These are phyloP conservation scores for Echium plantagineum DNA, from an alignment of 257 asterid genomes.

Conservation along the genomic window DNA sequence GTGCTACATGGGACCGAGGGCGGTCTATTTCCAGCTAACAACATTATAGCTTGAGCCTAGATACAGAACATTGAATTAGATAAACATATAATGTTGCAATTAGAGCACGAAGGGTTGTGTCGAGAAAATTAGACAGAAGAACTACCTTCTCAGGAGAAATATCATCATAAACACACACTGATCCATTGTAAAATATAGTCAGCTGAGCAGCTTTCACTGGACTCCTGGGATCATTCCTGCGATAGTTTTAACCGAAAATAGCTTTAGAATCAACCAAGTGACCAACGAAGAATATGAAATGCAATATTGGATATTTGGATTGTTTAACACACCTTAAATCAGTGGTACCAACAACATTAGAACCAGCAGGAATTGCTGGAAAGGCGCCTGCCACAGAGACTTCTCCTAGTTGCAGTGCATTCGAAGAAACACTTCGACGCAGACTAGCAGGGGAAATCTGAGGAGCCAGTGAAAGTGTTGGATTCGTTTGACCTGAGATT, in stretches of 20 bases:
- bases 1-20: slow-evolving; percentile 20
- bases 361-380: slow-evolving; percentile 23
- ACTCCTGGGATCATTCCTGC: slow-evolving; percentile 32
- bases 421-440: slow-evolving; percentile 19
- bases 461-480: slow-evolving; percentile 25
- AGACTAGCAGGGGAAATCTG: slow-evolving; percentile 28
- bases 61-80: slow-evolving; percentile 6
- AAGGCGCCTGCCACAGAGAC: slow-evolving; percentile 18
- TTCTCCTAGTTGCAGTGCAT: slow-evolving; percentile 22
- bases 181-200: slow-evolving; percentile 79
- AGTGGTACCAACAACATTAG: slow-evolving; percentile 57
- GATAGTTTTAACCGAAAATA: slow-evolving; percentile 10
- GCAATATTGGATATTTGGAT: neutral
- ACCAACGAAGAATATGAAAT: neutral
- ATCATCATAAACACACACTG: slow-evolving; percentile 69
- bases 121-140: neutral
- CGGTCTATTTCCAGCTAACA: slow-evolving; percentile 79
- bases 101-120: neutral
- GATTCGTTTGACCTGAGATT: slow-evolving; percentile 15
- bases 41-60: slow-evolving; percentile 92
- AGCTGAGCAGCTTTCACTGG: slow-evolving; percentile 57
- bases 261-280: neutral
- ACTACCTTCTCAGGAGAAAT: slow-evolving; percentile 76
- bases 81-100: neutral
- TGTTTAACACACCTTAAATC: slow-evolving; percentile 41